Evolutionary conservation across 2,329 filamentous ascomycete genomes (phyloP).

Genomic region (Thelonectria discophora): DNA sequence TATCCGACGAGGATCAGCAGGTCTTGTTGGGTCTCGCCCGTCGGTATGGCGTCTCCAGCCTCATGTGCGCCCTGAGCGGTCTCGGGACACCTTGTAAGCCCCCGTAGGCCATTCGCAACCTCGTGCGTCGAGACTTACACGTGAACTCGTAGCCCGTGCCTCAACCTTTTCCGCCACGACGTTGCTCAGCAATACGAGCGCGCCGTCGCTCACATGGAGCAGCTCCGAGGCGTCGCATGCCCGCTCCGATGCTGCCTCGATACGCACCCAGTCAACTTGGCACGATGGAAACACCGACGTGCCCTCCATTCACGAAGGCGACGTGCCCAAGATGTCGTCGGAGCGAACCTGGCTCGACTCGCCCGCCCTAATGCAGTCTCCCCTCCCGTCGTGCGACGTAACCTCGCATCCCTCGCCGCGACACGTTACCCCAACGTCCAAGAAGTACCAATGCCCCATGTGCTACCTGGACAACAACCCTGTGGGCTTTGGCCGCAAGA

Average conservation of each 20-base stretch:
- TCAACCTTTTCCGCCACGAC: slow-evolving; percentile 53
- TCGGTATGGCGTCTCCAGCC: slow-evolving; percentile 50
- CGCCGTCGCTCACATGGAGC: slow-evolving; percentile 54
- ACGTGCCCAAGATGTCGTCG: slow-evolving; percentile 44
- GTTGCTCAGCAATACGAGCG: slow-evolving; percentile 52
- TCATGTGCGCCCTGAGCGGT: slow-evolving; percentile 49
- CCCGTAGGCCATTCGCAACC: not conserved
- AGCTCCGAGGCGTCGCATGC: slow-evolving; percentile 53
- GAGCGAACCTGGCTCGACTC: slow-evolving; percentile 54
- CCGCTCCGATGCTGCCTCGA: slow-evolving; percentile 51
- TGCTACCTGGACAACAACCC: slow-evolving; percentile 57
- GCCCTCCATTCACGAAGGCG: slow-evolving; percentile 47
- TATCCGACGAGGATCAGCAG: slow-evolving; percentile 52
- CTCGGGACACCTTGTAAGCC: slow-evolving; percentile 50
- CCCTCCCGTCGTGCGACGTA: slow-evolving; percentile 45
- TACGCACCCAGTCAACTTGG: slow-evolving; percentile 52
- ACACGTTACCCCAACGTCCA: slow-evolving; percentile 49
- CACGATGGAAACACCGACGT: slow-evolving; percentile 47
- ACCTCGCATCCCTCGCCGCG: slow-evolving; percentile 50
- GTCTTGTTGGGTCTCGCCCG: slow-evolving; percentile 49
- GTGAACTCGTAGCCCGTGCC: slow-evolving; percentile 46
- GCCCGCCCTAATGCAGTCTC: slow-evolving; percentile 49
- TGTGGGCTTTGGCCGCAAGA: slow-evolving; percentile 57
- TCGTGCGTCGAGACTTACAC: slow-evolving; percentile 23
- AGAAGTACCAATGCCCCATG: slow-evolving; percentile 57